phyloP scores from a whole-genome alignment of 352 stramenopile genomes.

The Phytophthora pluvialis region DNA sequence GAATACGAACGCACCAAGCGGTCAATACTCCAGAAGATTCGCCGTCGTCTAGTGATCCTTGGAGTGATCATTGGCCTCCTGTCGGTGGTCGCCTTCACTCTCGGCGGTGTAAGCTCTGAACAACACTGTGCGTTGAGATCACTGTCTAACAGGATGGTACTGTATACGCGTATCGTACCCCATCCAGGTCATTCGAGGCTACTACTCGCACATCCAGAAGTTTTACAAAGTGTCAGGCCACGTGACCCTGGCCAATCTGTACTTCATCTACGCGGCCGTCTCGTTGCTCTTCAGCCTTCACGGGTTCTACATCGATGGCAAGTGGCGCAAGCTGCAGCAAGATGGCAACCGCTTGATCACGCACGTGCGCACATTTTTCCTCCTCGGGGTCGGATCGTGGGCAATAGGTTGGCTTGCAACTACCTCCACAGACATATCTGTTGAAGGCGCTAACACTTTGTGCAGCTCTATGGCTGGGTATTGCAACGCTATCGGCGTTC shows the following conservation, averaged over 20 bases:
- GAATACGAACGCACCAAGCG: constrained; percentile 80
- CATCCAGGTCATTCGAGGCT: constrained; percentile 53
- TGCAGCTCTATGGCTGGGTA: constrained; percentile 69
- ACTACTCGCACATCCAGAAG: constrained; percentile 55
- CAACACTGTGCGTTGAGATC: too few relatives aligned
- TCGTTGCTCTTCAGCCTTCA: constrained; percentile 62
- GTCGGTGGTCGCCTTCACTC: constrained; percentile 47
- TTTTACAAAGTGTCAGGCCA: constrained; percentile 42
- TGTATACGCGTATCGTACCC: too few relatives aligned
- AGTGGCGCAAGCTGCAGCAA: constrained; percentile 58
- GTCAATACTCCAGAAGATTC: constrained; percentile 78
- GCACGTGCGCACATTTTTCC: constrained; percentile 70
- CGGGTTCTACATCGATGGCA: constrained; percentile 73
- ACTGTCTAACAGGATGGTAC: too few relatives aligned
- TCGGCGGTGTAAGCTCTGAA: constrained; percentile 53
- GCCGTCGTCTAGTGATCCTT: constrained; percentile 63
- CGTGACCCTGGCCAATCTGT: constrained; percentile 61
- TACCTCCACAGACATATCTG: too few relatives aligned
- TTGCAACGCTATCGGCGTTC: constrained; percentile 61
- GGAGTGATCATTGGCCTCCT: constrained; percentile 60
- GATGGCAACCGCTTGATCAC: constrained; percentile 75
- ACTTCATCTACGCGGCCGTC: constrained; percentile 65
- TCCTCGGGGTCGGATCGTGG: constrained; percentile 58
- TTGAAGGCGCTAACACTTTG: too few relatives aligned
- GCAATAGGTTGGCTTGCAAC: constrained; percentile 37